Conservation (phyloP, 805 yeast genomes). For the Scheffersomyces stipitis region DNA sequence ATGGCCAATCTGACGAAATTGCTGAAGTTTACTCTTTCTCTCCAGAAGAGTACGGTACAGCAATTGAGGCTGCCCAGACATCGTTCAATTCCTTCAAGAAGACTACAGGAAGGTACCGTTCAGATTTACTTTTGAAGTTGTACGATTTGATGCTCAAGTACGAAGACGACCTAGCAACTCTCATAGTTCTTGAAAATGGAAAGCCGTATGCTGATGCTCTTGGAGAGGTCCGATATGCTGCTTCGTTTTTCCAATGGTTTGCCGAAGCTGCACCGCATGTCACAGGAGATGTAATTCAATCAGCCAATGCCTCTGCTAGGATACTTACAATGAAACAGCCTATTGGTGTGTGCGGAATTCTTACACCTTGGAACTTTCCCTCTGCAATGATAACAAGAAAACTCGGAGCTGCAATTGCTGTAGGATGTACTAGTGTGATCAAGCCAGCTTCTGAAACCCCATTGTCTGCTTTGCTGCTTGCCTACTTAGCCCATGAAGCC, state of each 20-base stretch:
- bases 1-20: conserved; percentile 34
- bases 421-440: conserved; percentile 75
- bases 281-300: conserved; percentile 65
- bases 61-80: conserved; percentile 53
- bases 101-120: conserved; percentile 57
- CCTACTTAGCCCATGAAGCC: conserved; percentile 58
- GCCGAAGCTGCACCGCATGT: conserved; percentile 77
- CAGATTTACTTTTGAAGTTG: conserved; percentile 51
- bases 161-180: conserved; percentile 61
- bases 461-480: conserved; percentile 67
- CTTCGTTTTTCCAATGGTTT: conserved; percentile 87
- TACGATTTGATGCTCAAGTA: conserved; percentile 55
- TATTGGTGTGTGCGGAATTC: conserved; percentile 76
- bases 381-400: conserved; percentile 75
- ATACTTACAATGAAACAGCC: conserved; percentile 68
- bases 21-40: conserved; percentile 58
- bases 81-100: conserved; percentile 55
- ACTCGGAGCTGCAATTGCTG: conserved; percentile 74
- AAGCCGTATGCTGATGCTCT: conserved; percentile 69
- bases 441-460: conserved; percentile 83
- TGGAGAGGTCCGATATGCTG: conserved; percentile 68
- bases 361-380: conserved; percentile 88
- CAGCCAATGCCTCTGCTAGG: conserved; percentile 47
- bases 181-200: conserved; percentile 72
- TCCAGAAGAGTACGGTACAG: conserved; percentile 48